Base-by-base conservation (phyloP, 306 rosid species). In the Lathyrus oleraceus region DNA sequence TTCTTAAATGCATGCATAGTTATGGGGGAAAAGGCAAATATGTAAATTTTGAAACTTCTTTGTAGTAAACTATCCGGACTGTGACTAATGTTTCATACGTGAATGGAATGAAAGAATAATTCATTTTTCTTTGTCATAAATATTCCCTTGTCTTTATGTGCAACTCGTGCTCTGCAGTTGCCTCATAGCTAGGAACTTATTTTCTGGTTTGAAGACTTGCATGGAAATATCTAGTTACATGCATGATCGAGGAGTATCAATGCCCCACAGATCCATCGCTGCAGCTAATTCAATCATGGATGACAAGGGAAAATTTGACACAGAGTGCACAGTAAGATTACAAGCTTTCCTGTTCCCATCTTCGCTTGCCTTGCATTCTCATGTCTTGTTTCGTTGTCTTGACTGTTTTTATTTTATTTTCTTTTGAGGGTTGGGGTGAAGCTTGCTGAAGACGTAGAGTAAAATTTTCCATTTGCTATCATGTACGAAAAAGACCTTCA, bases 101-200 rank as follows among this genome's bases (percentile, higher is more conserved):
- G 32, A 53, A 69, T 40, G 65, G 72, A 73, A 68, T 20, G 15
- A 63, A 64, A 42, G 23, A 45, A 59, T 67, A 43, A 16, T 44
- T 49, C 58, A 32, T 61, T 65, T 61, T 62, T 40, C 51, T 45
- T 54, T 53, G 45, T 72, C 65, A 64, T 75, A 72, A 54, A 69
- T 51, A 12, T 59, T 35, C 39, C 39, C 10, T 7, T 35, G 39
- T 35, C 39, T 35, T 35, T 35, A 35, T 63, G 47, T 78, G 65
- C 30, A 62, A 57, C 69, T 67, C 71, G 57, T 86, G 30, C 57
- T 73, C 71, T 88, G 81, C 89, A 94, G 99, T 75, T 91, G 99
- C 83, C 99, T 94, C 81, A 91, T 91, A 80, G 88, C 97, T 62
- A 88, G 99, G 77, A 94, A 94, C 86, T 84, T 94, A 67, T 97